A percentile compares a stretch with the other conserved stretches of the same genome.
Conservation (phyloP, 1,139 yeast species). For the Geotrichum phurueaensis region DNA sequence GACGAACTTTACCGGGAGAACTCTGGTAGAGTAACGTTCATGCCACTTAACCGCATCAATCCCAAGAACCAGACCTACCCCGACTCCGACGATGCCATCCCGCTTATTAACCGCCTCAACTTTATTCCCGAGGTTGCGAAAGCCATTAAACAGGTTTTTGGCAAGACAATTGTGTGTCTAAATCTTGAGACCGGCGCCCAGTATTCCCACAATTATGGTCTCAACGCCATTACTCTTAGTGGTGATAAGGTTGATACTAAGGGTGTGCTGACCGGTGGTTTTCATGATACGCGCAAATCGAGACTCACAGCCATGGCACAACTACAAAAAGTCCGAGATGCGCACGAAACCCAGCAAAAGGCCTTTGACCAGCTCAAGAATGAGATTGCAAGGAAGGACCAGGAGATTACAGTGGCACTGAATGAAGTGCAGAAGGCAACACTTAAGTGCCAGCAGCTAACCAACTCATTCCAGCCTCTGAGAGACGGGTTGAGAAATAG, state of each 20-base stretch:
- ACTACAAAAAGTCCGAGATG: conserved; percentile 44
- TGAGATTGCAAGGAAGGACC: conserved; percentile 40
- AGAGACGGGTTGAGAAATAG: conserved; percentile 8
- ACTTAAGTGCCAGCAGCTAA: conserved; percentile 20
- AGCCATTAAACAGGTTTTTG: conserved; percentile 76
- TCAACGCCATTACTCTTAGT: conserved; percentile 80
- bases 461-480: conserved; percentile 12
- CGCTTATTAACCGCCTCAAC: conserved; percentile 67
- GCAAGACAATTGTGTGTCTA: conserved; percentile 70
- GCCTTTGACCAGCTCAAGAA: conserved; percentile 39
- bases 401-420: conserved; percentile 42
- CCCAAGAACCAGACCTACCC: conserved; percentile 45
- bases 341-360: conserved; percentile 39
- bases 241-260: conserved; percentile 83
- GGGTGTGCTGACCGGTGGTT: conserved; percentile 91
- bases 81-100: conserved; percentile 50
- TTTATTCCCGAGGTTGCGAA: conserved; percentile 45
- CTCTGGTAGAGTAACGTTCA: conserved; percentile 81
- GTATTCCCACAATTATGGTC: conserved; percentile 53
- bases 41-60: conserved; percentile 74
- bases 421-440: conserved; percentile 46
- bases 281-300: conserved; percentile 60
- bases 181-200: conserved; percentile 65
- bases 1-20: conserved; percentile 65
- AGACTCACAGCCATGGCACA: conserved; percentile 63